Percentiles rank a stretch among this genome's conserved stretches.
phyloP scores from a whole-genome alignment of 768 basidiomycete genomes.

The Thelephora ganbajun region DNA sequence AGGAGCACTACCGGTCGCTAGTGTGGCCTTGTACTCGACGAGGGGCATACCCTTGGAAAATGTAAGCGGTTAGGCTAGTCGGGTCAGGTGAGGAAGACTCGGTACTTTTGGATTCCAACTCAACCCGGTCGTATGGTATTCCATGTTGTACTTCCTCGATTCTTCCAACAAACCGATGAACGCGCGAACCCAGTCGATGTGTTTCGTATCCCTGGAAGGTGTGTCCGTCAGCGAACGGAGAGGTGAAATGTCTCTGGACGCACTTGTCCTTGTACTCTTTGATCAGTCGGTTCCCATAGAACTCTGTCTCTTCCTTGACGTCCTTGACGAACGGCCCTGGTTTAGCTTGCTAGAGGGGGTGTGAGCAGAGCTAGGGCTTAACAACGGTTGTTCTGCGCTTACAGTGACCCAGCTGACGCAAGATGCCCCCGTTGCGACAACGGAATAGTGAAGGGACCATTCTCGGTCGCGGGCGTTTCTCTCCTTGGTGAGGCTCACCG shows the following conservation, averaged over 20 bases:
- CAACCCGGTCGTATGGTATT: slow-evolving; percentile 77
- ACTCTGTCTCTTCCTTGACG: slow-evolving; percentile 74
- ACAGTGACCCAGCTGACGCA: slow-evolving; percentile 80
- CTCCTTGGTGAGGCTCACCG: slow-evolving; percentile 72
- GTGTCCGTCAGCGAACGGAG: slow-evolving; percentile 4
- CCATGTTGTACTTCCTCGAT: slow-evolving; percentile 68
- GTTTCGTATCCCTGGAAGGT: slow-evolving; percentile 60
- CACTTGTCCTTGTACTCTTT: slow-evolving; percentile 92
- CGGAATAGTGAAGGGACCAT: slow-evolving; percentile 69
- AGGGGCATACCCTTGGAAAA: slow-evolving; percentile 38
- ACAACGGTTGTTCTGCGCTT: slow-evolving; percentile 31
- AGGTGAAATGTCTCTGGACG: slow-evolving; percentile 14
- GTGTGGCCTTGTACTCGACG: slow-evolving; percentile 34
- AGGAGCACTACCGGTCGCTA: slow-evolving; percentile 25
- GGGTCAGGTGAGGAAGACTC: slow-evolving; percentile 1
- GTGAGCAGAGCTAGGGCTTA: not conserved
- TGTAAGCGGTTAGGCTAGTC: slow-evolving; percentile 1
- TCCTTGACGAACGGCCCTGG: slow-evolving; percentile 73
- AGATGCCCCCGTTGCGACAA: slow-evolving; percentile 71
- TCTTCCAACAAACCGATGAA: slow-evolving; percentile 63
- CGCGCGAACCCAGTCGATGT: slow-evolving; percentile 77
- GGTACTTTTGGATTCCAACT: slow-evolving; percentile 76
- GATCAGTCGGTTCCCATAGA: slow-evolving; percentile 81
- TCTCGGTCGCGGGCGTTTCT: slow-evolving; percentile 66
- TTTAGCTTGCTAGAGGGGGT: slow-evolving; percentile 39